Evolutionary conservation across 768 basidiomycete species (phyloP), one percentile per base, ranked within the genome.

Genomic region (Mycena venus): DNA sequence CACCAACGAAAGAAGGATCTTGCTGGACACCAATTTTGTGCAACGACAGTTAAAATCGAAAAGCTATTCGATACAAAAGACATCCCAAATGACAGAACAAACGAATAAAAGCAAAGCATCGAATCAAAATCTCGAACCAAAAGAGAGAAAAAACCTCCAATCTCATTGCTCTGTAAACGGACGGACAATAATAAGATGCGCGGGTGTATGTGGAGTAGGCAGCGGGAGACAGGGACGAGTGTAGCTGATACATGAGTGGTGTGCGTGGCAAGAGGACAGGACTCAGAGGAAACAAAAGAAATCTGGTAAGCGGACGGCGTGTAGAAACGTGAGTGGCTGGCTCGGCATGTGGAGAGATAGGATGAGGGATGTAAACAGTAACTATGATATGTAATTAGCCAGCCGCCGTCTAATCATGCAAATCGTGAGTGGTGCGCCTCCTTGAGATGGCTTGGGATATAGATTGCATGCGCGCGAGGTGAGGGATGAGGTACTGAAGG

Each of bases 391-490:
- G 65, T 59, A 51, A 77, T 74, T 70, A 78, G 68, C 73, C 72
- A 71, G 73, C 73, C 72, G 72, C 68, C 75, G 72, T 77, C 75
- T 76, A 72, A 66, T 68, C 73, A 77, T 77, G 76, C 76, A 51
- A 72, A 72, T 77, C 69, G 76, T 74, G 64, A 71, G 75, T 76
- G 68, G 59, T 75, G 74, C 23, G 76, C 77, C 75, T 78, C 77
- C 77, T 78, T 78, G 77, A 78, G 77, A 78, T 75, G 75, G 77
- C 74, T 71, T 64, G 75, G 75, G 74, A 80, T 83, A 82, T 86
- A 88, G 86, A 88, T 89, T 86, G 87, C 86, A 89, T 89, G 90
- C 87, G 86, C 80, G 80, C 76, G 73, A 78, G 77, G 82, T 78
- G 80, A 82, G 82, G 79, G 82, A 76, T 61, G 77, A 63, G 77